phyloP scores from a whole-genome alignment of 768 basidiomycete species.

The Phaeotremella fagi region DNA sequence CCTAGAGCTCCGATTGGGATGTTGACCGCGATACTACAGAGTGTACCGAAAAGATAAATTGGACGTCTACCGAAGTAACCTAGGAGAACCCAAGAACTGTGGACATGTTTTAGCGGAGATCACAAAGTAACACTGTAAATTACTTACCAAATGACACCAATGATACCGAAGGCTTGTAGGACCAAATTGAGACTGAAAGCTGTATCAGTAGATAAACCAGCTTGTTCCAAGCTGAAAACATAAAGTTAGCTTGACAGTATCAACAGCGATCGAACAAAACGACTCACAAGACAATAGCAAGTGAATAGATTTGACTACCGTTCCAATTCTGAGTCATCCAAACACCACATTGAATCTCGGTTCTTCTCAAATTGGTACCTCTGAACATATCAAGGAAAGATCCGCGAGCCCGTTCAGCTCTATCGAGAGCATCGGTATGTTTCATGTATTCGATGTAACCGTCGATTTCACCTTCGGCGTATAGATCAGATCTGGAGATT shows the following conservation, averaged over 20 bases:
- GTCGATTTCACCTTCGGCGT: slow-evolving; percentile 17
- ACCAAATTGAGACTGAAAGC: slow-evolving; percentile 27
- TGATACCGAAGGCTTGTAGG: slow-evolving; percentile 22
- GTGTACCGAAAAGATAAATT: slow-evolving; percentile 25
- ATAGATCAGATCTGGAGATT: slow-evolving; percentile 14
- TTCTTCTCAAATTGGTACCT: slow-evolving; percentile 31
- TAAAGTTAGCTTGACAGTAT: too few relatives aligned
- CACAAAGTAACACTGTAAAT: background rate
- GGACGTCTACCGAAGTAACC: slow-evolving; percentile 19
- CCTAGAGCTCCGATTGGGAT: slow-evolving; percentile 30
- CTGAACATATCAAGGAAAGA: slow-evolving; percentile 26
- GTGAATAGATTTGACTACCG: slow-evolving; percentile 25
- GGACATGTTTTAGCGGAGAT: too few relatives aligned
- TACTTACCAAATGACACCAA: slow-evolving; percentile 24
- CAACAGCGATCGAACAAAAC: slow-evolving; percentile 14
- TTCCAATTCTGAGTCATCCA: slow-evolving; percentile 22
- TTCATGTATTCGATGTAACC: slow-evolving; percentile 30
- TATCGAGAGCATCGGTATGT: slow-evolving; percentile 38
- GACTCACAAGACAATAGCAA: slow-evolving; percentile 20
- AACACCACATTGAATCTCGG: slow-evolving; percentile 30
- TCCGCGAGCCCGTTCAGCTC: slow-evolving; percentile 12
- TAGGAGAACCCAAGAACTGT: slow-evolving; percentile 14
- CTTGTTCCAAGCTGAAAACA: too few relatives aligned
- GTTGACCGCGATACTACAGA: slow-evolving; percentile 4
- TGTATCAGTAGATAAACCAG: too few relatives aligned